A percentile compares a stretch with the other conserved stretches of the same genome.
Evolutionary conservation across 1,284 basidiomycete species (phyloP).

Genomic region (Irpex rosettiformis): DNA sequence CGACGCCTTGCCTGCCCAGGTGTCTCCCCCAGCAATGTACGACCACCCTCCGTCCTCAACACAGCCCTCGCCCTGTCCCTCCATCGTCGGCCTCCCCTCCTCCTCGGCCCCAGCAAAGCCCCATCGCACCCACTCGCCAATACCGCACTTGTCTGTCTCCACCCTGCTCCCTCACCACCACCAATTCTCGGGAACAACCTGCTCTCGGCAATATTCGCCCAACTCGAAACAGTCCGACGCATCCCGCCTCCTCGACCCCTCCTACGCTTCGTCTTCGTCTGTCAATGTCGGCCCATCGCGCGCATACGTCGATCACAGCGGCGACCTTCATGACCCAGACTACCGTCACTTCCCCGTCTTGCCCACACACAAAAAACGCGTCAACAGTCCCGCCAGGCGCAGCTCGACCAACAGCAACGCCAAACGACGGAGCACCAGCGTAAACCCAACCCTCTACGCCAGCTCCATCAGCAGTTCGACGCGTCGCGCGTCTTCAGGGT

Average conservation of each 20-base stretch:
- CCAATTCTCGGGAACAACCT: slow-evolving; percentile 5
- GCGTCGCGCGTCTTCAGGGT: slow-evolving; percentile 21
- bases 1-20: not conserved
- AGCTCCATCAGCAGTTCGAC: slow-evolving; percentile 16
- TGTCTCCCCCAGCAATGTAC: slow-evolving; percentile 12
- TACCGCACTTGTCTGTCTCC: slow-evolving; percentile 22
- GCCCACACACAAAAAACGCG: slow-evolving; percentile 18
- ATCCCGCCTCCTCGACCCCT: slow-evolving; percentile 59
- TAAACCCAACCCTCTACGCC: slow-evolving; percentile 12
- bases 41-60: slow-evolving; percentile 12
- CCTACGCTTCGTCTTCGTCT: slow-evolving; percentile 46
- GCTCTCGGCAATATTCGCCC: slow-evolving; percentile 26
- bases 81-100: not conserved
- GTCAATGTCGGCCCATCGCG: slow-evolving; percentile 29
- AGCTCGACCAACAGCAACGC: slow-evolving; percentile 11
- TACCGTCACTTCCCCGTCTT: slow-evolving; percentile 58
- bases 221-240: slow-evolving; percentile 47
- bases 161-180: slow-evolving; percentile 24
- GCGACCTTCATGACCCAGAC: slow-evolving; percentile 66
- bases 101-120: slow-evolving; percentile 15
- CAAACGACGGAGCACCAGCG: slow-evolving; percentile 6
- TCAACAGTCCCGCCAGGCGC: slow-evolving; percentile 19
- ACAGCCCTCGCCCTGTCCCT: not conserved
- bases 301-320: slow-evolving; percentile 57
- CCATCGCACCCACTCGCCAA: slow-evolving; percentile 19